Percentiles rank a stretch among this genome's conserved stretches.
Evolutionary conservation across 108 stramenopile genomes (phyloP).

Genomic region (Nannochloropsis salina): DNA sequence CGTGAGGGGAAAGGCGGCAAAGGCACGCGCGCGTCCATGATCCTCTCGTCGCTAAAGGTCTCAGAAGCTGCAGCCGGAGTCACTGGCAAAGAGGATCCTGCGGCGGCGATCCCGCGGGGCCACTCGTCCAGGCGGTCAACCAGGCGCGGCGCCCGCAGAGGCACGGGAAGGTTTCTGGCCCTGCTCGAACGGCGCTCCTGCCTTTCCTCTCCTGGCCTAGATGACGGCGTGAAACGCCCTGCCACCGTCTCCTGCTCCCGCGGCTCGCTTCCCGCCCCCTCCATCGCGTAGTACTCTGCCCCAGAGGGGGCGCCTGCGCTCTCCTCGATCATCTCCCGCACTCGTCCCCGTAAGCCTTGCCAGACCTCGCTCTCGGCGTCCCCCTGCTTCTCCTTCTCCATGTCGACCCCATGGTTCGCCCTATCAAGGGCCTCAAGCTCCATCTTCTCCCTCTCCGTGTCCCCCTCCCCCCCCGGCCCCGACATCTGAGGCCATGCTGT

Average conservation of each 20-base stretch:
- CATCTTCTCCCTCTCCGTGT: not conserved
- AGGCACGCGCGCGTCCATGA: not conserved
- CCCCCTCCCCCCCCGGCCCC: not conserved
- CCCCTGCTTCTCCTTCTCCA: not conserved
- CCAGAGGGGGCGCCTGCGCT: not conserved
- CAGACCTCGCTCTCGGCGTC: not conserved
- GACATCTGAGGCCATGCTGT: not conserved
- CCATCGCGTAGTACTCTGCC: not conserved
- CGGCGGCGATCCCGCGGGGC: not conserved
- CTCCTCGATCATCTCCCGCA: constrained; percentile 9
- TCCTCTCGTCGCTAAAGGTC: not conserved
- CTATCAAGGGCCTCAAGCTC: not conserved
- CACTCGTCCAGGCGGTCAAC: not conserved
- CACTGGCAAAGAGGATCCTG: not conserved
- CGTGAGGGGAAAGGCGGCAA: constrained; percentile 12
- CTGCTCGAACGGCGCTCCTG: not conserved
- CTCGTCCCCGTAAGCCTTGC: not conserved
- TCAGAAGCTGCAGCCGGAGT: not conserved
- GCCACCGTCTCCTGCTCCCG: not conserved
- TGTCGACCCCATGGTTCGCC: not conserved
- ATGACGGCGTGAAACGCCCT: not conserved
- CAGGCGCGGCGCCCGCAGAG: not conserved
- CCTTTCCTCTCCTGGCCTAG: not conserved
- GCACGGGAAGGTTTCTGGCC: not conserved
- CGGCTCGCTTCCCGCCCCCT: not conserved